phyloP scores from a whole-genome alignment of 2,329 filamentous ascomycete genomes.

The Penicillium sp. region DNA sequence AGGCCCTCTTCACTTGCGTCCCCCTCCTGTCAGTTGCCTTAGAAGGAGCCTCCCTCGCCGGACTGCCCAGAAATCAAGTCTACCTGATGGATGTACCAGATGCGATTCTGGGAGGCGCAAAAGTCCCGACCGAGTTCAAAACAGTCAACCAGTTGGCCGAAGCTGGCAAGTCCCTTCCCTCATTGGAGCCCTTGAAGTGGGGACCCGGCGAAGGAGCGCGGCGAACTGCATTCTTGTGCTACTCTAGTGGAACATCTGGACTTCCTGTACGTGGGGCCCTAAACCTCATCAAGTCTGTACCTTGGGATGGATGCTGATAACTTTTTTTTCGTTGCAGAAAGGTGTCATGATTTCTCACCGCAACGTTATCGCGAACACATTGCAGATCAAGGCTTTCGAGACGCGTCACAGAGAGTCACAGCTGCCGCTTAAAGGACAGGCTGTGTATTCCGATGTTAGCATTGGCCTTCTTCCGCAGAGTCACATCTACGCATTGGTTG shows the following conservation, averaged over 20 bases:
- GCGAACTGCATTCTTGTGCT: slow-evolving; percentile 70
- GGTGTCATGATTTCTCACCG: slow-evolving; percentile 75
- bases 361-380: slow-evolving; percentile 70
- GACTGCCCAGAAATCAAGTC: slow-evolving; percentile 58
- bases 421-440: slow-evolving; percentile 33
- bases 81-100: slow-evolving; percentile 65
- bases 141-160: slow-evolving; percentile 62
- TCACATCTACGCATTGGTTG: slow-evolving; percentile 73
- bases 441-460: slow-evolving; percentile 49
- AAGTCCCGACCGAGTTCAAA: slow-evolving; percentile 46
- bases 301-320: not conserved
- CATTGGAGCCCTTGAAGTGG: slow-evolving; percentile 39
- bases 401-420: slow-evolving; percentile 25
- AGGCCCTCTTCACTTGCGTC: slow-evolving; percentile 65
- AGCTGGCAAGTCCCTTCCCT: slow-evolving; percentile 47
- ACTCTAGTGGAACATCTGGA: slow-evolving; percentile 73
- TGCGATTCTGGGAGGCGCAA: slow-evolving; percentile 44
- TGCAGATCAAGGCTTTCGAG: slow-evolving; percentile 56
- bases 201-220: slow-evolving; percentile 43
- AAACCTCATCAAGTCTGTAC: not conserved
- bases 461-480: slow-evolving; percentile 72
- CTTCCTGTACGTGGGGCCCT: slow-evolving; percentile 51
- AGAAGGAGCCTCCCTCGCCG: slow-evolving; percentile 56
- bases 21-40: slow-evolving; percentile 60
- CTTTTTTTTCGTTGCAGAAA: slow-evolving; percentile 49